Evolutionary conservation across 148 eudicot species (phyloP).

Genomic region (Heliosperma pusillum): DNA sequence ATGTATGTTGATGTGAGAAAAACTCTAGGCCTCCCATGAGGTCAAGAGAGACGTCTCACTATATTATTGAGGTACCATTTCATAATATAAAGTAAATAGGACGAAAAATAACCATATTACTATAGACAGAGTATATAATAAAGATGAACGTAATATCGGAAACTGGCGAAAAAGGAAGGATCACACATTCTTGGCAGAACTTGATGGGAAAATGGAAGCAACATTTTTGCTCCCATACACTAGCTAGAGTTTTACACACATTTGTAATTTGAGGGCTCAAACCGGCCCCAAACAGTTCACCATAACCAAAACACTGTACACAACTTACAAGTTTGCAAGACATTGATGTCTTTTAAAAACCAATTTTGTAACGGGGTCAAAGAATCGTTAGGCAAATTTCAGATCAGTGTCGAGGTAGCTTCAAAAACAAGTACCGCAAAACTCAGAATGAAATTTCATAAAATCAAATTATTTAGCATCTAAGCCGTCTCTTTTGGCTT

Average conservation of each 20-base stretch:
- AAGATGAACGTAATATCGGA: too few relatives aligned
- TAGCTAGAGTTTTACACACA: constrained; percentile 12
- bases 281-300: constrained; percentile 10
- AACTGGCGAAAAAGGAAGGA: too few relatives aligned
- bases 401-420: constrained; percentile 11
- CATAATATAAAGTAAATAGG: too few relatives aligned
- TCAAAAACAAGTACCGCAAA: not conserved
- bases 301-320: constrained; percentile 24
- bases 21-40: too few relatives aligned
- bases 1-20: too few relatives aligned
- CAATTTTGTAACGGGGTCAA: not conserved
- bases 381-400: not conserved
- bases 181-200: not conserved
- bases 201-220: constrained; percentile 15
- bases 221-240: constrained; percentile 19
- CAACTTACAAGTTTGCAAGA: constrained; percentile 25
- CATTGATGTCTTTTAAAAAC: constrained; percentile 15
- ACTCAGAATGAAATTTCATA: not conserved
- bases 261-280: constrained; percentile 3
- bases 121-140: too few relatives aligned
- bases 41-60: too few relatives aligned
- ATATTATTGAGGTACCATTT: too few relatives aligned
- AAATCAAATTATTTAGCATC: constrained; percentile 24
- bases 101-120: too few relatives aligned
- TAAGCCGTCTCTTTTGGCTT: constrained; percentile 39